phyloP scores from a whole-genome alignment of 116 monocot species.

The Dioscorea cayenensis region DNA sequence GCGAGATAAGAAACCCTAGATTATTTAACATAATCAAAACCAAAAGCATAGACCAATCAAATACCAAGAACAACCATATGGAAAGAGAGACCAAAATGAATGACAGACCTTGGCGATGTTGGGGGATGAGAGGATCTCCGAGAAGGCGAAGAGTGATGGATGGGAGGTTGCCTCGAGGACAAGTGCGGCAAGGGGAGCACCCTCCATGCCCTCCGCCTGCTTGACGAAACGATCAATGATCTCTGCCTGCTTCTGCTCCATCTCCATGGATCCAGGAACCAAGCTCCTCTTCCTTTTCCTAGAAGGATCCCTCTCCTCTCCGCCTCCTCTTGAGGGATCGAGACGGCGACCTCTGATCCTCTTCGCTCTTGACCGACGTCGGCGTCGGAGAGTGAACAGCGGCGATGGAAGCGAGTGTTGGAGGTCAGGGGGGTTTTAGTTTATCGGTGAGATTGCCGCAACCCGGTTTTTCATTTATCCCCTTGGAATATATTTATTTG shows the following conservation, averaged over 20 bases:
- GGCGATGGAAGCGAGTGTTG: too few species aligned
- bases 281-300: neutral
- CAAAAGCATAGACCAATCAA: neutral
- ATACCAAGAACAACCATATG: neutral
- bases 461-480: too few species aligned
- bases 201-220: conserved; percentile 31
- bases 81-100: neutral
- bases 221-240: conserved; percentile 67
- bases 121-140: conserved; percentile 88
- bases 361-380: too few species aligned
- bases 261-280: conserved; percentile 54
- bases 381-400: too few species aligned
- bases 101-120: conserved; percentile 50
- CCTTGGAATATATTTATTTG: too few species aligned
- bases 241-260: conserved; percentile 84
- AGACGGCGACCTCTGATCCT: too few species aligned
- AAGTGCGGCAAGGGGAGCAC: conserved; percentile 41
- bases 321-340: too few species aligned
- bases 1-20: too few species aligned
- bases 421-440: too few species aligned
- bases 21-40: too few species aligned
- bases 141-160: conserved; percentile 95
- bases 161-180: conserved; percentile 83
- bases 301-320: too few species aligned
- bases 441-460: too few species aligned